phyloP scores from a whole-genome alignment of 1,139 yeast species.

The Hemisphaericaspora xylofermentans region DNA sequence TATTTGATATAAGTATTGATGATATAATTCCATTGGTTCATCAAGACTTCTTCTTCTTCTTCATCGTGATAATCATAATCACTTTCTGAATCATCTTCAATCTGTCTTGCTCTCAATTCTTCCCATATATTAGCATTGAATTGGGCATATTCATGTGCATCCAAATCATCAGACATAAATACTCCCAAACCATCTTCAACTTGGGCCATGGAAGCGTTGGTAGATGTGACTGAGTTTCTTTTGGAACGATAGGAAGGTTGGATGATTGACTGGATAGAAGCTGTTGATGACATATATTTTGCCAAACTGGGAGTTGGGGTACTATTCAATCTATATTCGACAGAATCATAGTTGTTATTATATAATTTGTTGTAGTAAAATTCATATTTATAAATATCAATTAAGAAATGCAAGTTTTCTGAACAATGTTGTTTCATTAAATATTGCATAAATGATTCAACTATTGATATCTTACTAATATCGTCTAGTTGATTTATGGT shows the following conservation, averaged over 20 bases:
- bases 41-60: slow-evolving; percentile 14
- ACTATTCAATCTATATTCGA: slow-evolving; percentile 16
- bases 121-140: slow-evolving; percentile 27
- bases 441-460: slow-evolving; percentile 21
- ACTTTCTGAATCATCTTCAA: slow-evolving; percentile 19
- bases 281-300: slow-evolving; percentile 2
- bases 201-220: slow-evolving; percentile 23
- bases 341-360: background rate
- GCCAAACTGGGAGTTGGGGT: slow-evolving; percentile 15
- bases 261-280: slow-evolving; percentile 9
- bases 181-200: background rate
- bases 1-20: slow-evolving; percentile 26
- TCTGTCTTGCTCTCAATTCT: slow-evolving; percentile 22
- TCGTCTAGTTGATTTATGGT: slow-evolving; percentile 21
- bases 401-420: slow-evolving; percentile 46
- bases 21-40: slow-evolving; percentile 31
- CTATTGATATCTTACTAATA: slow-evolving; percentile 13
- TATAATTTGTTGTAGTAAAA: slow-evolving; percentile 24
- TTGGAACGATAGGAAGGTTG: slow-evolving; percentile 1
- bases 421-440: slow-evolving; percentile 35
- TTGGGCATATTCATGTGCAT: slow-evolving; percentile 7
- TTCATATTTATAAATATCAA: slow-evolving; percentile 48
- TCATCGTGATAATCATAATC: slow-evolving; percentile 8
- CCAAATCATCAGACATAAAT: slow-evolving; percentile 26
- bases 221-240: background rate